These are phyloP conservation scores for Eucalyptus tenuipes DNA, from an alignment of 345 rosid genomes.

Conservation along the genomic window DNA sequence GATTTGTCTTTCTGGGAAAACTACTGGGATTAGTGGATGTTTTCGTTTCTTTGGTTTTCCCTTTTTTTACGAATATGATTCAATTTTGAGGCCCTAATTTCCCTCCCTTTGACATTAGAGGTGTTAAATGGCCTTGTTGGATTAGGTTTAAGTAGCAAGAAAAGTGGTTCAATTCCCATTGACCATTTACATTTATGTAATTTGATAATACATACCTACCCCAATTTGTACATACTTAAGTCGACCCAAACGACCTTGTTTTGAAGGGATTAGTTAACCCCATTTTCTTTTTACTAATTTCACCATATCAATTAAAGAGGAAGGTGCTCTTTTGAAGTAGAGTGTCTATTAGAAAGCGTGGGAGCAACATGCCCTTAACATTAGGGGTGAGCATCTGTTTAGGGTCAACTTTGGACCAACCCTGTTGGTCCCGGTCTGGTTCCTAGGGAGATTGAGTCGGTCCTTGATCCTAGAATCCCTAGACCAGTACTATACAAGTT, in stretches of 20 bases:
- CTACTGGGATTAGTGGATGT: neutral
- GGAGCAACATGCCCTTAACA: neutral
- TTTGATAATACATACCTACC: neutral
- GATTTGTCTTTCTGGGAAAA: neutral
- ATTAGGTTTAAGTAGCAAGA: neutral
- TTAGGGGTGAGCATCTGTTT: neutral
- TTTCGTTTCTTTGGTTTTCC: neutral
- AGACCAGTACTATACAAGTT: no score
- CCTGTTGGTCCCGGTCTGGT: rapidly evolving
- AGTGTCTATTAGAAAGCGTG: neutral
- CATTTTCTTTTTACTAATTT: neutral
- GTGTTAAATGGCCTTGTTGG: neutral
- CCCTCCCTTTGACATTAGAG: neutral
- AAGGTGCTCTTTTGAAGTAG: neutral
- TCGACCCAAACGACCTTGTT: neutral
- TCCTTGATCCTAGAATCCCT: no score
- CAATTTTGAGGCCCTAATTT: neutral
- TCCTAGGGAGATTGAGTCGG: rapidly evolving
- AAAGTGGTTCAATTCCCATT: neutral
- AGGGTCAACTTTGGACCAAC: no score
- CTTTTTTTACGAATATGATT: neutral
- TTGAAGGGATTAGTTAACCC: neutral
- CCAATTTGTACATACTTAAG: neutral
- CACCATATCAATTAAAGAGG: neutral
- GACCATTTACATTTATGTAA: neutral